Conservation (phyloP, 163 green algal genomes). For the Coccomyxa subellipsoidea region DNA sequence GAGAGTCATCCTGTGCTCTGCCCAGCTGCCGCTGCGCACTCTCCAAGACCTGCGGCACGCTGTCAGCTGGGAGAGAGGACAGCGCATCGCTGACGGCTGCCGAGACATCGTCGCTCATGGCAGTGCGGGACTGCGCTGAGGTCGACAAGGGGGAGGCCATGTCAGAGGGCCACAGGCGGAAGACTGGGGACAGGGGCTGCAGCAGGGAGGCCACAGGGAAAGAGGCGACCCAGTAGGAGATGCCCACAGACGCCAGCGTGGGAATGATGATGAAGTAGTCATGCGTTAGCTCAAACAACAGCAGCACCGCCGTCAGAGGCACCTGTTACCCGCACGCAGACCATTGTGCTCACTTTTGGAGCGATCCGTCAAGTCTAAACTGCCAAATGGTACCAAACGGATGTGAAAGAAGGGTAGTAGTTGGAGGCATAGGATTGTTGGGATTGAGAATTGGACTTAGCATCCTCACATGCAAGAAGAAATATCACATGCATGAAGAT, state of each 20-base stretch:
- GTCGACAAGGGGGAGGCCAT: background rate
- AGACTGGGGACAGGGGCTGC: conserved; percentile 3
- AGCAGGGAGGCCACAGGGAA: conserved; percentile 22
- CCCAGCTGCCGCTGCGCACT: background rate
- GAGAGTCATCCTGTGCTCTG: background rate
- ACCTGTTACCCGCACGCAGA: conserved; percentile 37
- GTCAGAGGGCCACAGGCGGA: background rate
- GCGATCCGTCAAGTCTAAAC: too few relatives aligned
- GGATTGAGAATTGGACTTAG: too few relatives aligned
- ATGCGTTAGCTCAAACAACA: conserved; percentile 81
- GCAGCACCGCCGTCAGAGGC: conserved; percentile 73
- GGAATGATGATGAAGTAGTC: conserved; percentile 79
- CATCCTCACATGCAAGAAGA: background rate
- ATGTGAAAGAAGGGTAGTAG: too few relatives aligned
- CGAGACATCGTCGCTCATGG: background rate
- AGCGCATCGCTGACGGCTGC: background rate
- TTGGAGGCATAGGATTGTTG: too few relatives aligned
- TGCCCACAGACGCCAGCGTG: conserved; percentile 66
- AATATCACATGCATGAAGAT: background rate
- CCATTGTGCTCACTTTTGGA: too few relatives aligned
- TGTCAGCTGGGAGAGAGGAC: background rate
- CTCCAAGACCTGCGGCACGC: too few relatives aligned
- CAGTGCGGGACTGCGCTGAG: background rate
- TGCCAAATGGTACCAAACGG: too few relatives aligned
- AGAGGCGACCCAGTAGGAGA: conserved; percentile 57